These are phyloP conservation scores for Trichoderma atrobrunneum DNA, from an alignment of 2,329 filamentous ascomycete species.

Conservation along the genomic window DNA sequence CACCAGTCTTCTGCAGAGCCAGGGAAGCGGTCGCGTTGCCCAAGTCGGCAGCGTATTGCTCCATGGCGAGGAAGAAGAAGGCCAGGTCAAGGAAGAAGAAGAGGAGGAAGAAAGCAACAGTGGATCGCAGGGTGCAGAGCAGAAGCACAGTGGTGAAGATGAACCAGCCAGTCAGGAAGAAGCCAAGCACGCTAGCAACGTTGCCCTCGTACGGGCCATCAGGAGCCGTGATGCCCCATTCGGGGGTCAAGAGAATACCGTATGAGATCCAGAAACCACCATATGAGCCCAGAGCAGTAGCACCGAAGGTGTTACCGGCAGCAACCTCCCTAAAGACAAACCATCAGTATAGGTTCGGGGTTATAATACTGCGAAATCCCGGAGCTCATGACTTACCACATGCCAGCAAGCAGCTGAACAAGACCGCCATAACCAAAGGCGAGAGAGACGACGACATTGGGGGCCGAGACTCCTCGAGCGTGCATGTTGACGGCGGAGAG, in stretches of 20 bases:
- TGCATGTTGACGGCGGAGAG: slow-evolving; percentile 72
- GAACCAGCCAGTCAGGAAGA: slow-evolving; percentile 79
- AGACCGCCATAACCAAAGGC: slow-evolving; percentile 75
- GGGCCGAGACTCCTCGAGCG: slow-evolving; percentile 54
- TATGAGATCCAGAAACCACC: slow-evolving; percentile 82
- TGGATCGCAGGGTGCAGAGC: slow-evolving; percentile 72
- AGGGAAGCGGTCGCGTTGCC: slow-evolving; percentile 45
- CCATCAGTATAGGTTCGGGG: slow-evolving; percentile 14
- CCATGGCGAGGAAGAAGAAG: slow-evolving; percentile 69
- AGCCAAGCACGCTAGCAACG: slow-evolving; percentile 59
- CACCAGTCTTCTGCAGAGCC: slow-evolving; percentile 65
- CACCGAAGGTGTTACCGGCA: slow-evolving; percentile 83
- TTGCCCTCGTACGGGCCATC: slow-evolving; percentile 47
- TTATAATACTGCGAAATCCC: background rate
- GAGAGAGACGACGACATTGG: slow-evolving; percentile 66
- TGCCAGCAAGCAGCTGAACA: slow-evolving; percentile 76
- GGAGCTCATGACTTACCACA: slow-evolving; percentile 64
- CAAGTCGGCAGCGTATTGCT: slow-evolving; percentile 56
- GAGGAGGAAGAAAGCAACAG: slow-evolving; percentile 72
- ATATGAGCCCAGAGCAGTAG: slow-evolving; percentile 76
- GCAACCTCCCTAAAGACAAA: slow-evolving; percentile 69
- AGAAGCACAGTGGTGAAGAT: slow-evolving; percentile 78
- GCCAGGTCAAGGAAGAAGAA: slow-evolving; percentile 75
- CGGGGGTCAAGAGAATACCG: slow-evolving; percentile 67
- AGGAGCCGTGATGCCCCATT: slow-evolving; percentile 56